A percentile compares a stretch with the other conserved stretches of the same genome.
These are phyloP conservation scores for Lentinula lateritia DNA, from an alignment of 768 basidiomycete species.

Conservation along the genomic window DNA sequence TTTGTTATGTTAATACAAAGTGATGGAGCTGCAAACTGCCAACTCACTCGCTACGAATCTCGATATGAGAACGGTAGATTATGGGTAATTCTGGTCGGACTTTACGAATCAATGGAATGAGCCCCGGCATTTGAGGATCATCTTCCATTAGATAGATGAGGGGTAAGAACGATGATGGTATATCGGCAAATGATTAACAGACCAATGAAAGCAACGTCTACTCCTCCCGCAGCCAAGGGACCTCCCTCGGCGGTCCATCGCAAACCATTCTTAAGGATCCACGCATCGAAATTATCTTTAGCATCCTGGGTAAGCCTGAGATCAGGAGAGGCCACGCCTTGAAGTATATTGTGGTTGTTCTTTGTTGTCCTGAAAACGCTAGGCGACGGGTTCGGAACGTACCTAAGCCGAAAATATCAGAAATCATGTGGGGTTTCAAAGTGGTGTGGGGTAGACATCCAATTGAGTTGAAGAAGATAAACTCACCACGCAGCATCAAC, in stretches of 20 bases:
- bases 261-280: constrained; percentile 87
- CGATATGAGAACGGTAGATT: constrained; percentile 92
- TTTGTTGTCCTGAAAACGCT: constrained; percentile 90
- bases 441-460: neutral
- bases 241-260: constrained; percentile 86
- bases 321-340: constrained; percentile 81
- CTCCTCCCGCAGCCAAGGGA: constrained; percentile 75
- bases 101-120: constrained; percentile 90
- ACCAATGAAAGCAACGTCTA: constrained; percentile 89
- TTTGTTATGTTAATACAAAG: neutral
- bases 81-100: constrained; percentile 82
- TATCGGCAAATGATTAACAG: constrained; percentile 11
- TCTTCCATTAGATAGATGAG: constrained; percentile 29
- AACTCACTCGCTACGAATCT: constrained; percentile 72
- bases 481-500: constrained; percentile 81
- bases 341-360: constrained; percentile 93
- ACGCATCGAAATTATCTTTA: constrained; percentile 76
- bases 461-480: neutral
- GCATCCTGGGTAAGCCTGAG: constrained; percentile 74
- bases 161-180: neutral
- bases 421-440: neutral
- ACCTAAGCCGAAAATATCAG: constrained; percentile 39
- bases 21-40: neutral
- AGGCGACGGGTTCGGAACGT: constrained; percentile 85
- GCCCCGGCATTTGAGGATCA: constrained; percentile 91